Percentiles rank a stretch among this genome's conserved stretches.
Evolutionary conservation across 2,329 filamentous ascomycete species (phyloP).

Genomic region (Neonectria punicea): DNA sequence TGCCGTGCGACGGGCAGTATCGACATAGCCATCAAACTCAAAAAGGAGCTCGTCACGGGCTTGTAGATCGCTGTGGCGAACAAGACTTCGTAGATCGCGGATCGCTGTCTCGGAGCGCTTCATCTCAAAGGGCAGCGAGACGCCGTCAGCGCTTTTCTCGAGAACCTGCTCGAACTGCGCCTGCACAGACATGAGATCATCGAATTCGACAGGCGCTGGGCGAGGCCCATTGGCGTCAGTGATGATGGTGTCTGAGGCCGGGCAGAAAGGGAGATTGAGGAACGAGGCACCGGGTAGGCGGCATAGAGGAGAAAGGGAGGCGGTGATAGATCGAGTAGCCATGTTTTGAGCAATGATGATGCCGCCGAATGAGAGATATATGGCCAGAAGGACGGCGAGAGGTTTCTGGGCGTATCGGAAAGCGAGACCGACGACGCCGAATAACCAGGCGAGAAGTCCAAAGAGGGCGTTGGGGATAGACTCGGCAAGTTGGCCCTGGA

Average conservation of each 20-base stretch:
- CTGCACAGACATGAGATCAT: constrained; percentile 79
- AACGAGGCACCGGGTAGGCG: constrained; percentile 72
- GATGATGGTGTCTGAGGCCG: constrained; percentile 43
- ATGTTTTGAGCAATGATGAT: constrained; percentile 70
- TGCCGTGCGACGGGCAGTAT: constrained; percentile 71
- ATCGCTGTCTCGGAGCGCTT: constrained; percentile 80
- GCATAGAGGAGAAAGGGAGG: constrained; percentile 75
- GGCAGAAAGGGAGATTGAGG: constrained; percentile 73
- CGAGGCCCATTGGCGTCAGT: constrained; percentile 38
- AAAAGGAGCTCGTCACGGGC: constrained; percentile 76
- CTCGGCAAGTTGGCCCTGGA: constrained; percentile 47
- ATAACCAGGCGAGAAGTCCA: constrained; percentile 58
- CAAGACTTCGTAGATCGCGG: constrained; percentile 77
- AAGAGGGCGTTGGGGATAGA: constrained; percentile 53
- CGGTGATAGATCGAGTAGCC: constrained; percentile 67
- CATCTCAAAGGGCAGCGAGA: constrained; percentile 80
- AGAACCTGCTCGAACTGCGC: constrained; percentile 81
- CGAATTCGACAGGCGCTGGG: constrained; percentile 69
- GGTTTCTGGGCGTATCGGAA: constrained; percentile 72
- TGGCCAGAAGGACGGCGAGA: constrained; percentile 68
- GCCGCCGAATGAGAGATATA: constrained; percentile 69
- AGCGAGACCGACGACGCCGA: constrained; percentile 67
- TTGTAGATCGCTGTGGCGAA: constrained; percentile 75
- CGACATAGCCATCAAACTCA: constrained; percentile 81
- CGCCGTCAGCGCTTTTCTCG: constrained; percentile 71